Base-by-base conservation (phyloP, 257 asterid species). In the Solanum clarkiae region DNA sequence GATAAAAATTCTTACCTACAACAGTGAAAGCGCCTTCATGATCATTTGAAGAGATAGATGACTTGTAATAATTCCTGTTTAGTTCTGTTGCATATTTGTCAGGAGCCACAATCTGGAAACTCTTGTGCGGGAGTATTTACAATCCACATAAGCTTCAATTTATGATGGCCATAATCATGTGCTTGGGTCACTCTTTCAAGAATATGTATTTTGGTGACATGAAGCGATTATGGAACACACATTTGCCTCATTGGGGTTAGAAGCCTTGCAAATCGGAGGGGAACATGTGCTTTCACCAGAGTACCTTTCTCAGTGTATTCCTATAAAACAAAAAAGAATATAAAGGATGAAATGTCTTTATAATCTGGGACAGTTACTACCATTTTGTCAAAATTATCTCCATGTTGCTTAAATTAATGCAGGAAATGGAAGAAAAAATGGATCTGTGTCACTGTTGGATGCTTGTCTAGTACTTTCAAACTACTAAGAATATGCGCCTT, bases 241-340 rank as follows among this genome's bases (percentile, higher is more conserved):
- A 88, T 92, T 86, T 93, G 98, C 92, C 99, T 93, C 98, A 96
- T 91, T 7, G 98, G 98, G 24, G 96, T 96, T 80, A 95, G 97
- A 86, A 95, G 93, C 90, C 98, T 92, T 44, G 99, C 98, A 62
- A 93, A 95, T 60, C 98, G 97, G 68, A 96, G 97, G 49, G 99
- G 99, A 63, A 96, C 99, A 81, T 95, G 87, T 70, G 98, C 99
- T 89, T 93, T 88, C 49, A 96, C 91, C 84, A 93, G 53, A 62
- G 98, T 91, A 88, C 98, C 99, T 80, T 87, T 88, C 86, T 94
- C 98, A 0, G 90, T 90, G 87, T 95, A 95, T 88, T 93, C 98
- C 98, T 96, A 69, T 65, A 72, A 85, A 49, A 84, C n/a, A 71
- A 82, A 20, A 54, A 53, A 53, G 70, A 45, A 70, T 5, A 75